Conservation (phyloP, 352 stramenopile species). For the Pythium coloratum region DNA sequence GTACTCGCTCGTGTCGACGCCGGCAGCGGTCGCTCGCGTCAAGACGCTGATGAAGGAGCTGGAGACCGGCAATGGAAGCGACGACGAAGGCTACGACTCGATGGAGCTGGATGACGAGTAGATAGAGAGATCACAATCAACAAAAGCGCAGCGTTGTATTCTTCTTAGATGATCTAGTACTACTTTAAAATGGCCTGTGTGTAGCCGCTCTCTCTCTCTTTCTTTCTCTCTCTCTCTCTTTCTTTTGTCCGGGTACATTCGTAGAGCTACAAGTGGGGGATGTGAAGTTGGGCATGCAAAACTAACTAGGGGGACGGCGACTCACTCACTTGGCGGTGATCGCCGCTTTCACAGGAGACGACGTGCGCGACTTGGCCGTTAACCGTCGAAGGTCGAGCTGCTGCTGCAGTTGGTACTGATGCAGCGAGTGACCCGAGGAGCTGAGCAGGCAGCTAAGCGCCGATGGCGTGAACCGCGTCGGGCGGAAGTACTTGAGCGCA, state of each 20-base stretch:
- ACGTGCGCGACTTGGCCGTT: not conserved
- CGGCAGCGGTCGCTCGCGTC: constrained; percentile 59
- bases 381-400: constrained; percentile 15
- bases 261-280: constrained; percentile 25
- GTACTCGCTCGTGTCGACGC: constrained; percentile 68
- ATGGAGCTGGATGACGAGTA: constrained; percentile 65
- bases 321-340: constrained; percentile 20
- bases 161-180: constrained; percentile 16
- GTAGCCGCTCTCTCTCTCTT: not conserved
- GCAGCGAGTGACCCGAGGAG: constrained; percentile 51
- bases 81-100: constrained; percentile 80
- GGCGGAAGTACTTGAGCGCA: constrained; percentile 80
- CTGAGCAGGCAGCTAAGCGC: constrained; percentile 80
- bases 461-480: constrained; percentile 73
- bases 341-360: constrained; percentile 3
- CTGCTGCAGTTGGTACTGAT: constrained; percentile 22
- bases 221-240: not conserved
- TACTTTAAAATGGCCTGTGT: constrained; percentile 5
- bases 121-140: not conserved
- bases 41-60: constrained; percentile 77
- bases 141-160: constrained; percentile 12
- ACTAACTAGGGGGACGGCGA: not conserved
- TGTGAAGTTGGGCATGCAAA: constrained; percentile 4
- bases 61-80: constrained; percentile 49
- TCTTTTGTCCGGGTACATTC: constrained; percentile 18